Evolutionary conservation across 805 yeast genomes (phyloP).

Genomic region (Candida fluviatilis): DNA sequence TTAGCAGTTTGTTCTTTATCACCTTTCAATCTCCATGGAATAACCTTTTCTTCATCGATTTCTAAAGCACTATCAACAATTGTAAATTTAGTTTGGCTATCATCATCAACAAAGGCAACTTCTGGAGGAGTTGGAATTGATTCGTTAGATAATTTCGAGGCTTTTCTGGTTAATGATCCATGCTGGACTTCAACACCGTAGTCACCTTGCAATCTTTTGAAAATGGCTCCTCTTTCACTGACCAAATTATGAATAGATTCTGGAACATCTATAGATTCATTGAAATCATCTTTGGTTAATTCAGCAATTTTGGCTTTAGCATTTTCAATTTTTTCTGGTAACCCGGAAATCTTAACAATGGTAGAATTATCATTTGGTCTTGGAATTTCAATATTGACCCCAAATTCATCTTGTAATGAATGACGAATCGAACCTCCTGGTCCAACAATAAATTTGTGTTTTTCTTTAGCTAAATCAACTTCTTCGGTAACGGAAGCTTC

Average conservation of each 20-base stretch:
- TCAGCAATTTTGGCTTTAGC: constrained; percentile 60
- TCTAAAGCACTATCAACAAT: constrained; percentile 26
- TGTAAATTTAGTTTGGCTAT: constrained; percentile 42
- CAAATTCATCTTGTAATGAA: constrained; percentile 63
- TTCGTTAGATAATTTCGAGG: constrained; percentile 44
- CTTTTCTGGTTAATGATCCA: constrained; percentile 48
- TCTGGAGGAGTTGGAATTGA: constrained; percentile 45
- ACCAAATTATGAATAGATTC: constrained; percentile 53
- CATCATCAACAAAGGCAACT: constrained; percentile 33
- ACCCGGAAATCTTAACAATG: constrained; percentile 55
- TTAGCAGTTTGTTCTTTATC: constrained; percentile 44
- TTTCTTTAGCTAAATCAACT: constrained; percentile 61
- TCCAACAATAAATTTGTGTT: constrained; percentile 76
- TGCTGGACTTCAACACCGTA: constrained; percentile 56
- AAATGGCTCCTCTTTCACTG: constrained; percentile 62
- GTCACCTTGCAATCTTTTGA: constrained; percentile 50
- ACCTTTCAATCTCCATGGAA: constrained; percentile 70
- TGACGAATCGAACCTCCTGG: constrained; percentile 75
- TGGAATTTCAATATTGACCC: constrained; percentile 66
- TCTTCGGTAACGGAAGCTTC: constrained; percentile 55
- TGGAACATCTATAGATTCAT: constrained; percentile 54
- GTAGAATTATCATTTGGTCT: constrained; percentile 48
- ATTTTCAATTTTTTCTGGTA: constrained; percentile 58
- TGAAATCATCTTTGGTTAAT: constrained; percentile 58
- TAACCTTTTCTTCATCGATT: constrained; percentile 23